Evolutionary conservation across 805 yeast species (phyloP), one percentile per base, ranked within the genome.

Genomic region (Metschnikowia gelsemii): DNA sequence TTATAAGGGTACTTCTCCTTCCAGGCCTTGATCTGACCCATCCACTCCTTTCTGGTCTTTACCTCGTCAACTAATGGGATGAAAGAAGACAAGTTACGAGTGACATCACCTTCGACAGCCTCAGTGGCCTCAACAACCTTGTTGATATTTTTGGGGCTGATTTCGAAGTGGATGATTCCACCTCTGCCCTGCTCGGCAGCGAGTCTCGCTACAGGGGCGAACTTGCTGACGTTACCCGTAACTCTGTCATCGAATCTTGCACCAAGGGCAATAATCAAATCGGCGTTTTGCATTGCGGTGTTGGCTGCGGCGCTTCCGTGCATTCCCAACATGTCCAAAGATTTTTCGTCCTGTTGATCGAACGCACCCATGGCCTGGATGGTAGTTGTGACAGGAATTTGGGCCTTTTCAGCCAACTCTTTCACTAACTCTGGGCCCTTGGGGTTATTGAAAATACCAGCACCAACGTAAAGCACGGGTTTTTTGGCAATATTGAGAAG

Each of bases 221-320:
- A 93, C 63, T 84, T 85, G 47, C 85, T 51, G 42, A 93, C 73
- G 58, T 79, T 79, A 58, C 93, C 84, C 31, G 99, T 93, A 56
- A 93, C 99, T 75, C 99, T 90, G 72, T 93, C 99, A 68, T 93
- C 99, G 58, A 93, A 93, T 64, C 99, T 80, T 26, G 98, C 96
- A 62, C 99, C 99, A 32, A 93, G 74, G 13, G 98, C 98, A 49
- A 93, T 69, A 60, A 93, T 87, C 56, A 90, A 72, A 67, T 93
- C 99, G 29, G 98, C 96, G 45, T 80, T 75, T 72, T 93, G 99
- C 54, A 93, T 84, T 39, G 98, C 95, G 58, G 85, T 63, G 75
- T 93, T 93, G 54, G 99, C 99, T 56, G 89, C 88, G 37, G 89
- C 96, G 47, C 82, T 77, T 51, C 99, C 99, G 68, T 93, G 99